phyloP scores from a whole-genome alignment of 2,329 filamentous ascomycete genomes.

The Chaetothyriales sp. region DNA sequence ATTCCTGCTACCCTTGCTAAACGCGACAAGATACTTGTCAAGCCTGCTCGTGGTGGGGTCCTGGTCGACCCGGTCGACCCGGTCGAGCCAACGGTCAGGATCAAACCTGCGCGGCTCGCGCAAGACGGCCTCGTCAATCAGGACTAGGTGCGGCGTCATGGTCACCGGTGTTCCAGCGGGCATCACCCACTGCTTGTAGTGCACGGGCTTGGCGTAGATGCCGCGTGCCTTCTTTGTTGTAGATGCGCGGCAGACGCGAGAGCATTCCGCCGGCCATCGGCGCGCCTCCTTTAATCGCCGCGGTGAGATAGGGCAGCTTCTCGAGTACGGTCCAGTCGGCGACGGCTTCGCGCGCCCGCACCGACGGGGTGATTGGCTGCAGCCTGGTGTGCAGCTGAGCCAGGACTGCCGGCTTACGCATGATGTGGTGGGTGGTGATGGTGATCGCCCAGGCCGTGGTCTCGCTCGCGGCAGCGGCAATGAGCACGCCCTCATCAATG shows the following conservation, averaged over 20 bases:
- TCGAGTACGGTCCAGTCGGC: slow-evolving; percentile 18
- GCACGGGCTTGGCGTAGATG: slow-evolving; percentile 15
- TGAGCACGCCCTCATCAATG: slow-evolving; percentile 21
- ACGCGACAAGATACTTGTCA: slow-evolving; percentile 26
- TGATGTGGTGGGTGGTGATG: slow-evolving; percentile 13
- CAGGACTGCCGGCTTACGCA: slow-evolving; percentile 7
- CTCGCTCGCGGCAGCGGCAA: slow-evolving; percentile 16
- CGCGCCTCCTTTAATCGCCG: slow-evolving; percentile 21
- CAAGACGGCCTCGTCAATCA: slow-evolving; percentile 24
- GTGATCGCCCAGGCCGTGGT: slow-evolving; percentile 14
- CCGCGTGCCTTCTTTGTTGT: too few species aligned
- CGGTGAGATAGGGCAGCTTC: slow-evolving; percentile 21
- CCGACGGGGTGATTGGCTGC: slow-evolving; percentile 1
- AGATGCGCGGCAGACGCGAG: slow-evolving; percentile 12
- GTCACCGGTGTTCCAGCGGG: slow-evolving; percentile 21
- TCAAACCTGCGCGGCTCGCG: slow-evolving; percentile 19
- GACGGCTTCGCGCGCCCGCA: slow-evolving; percentile 5
- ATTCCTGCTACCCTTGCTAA: slow-evolving; percentile 24
- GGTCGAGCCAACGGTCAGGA: slow-evolving; percentile 22
- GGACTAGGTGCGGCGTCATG: slow-evolving; percentile 19
- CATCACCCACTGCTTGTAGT: slow-evolving; percentile 22
- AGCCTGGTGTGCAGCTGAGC: slow-evolving; percentile 7
- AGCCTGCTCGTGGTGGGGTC: slow-evolving; percentile 6
- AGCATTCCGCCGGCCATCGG: slow-evolving; percentile 17
- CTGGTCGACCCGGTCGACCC: neutral